Evolutionary conservation across 768 basidiomycete genomes (phyloP), one percentile per base, ranked within the genome.

Genomic region (Exidia glandulosa): DNA sequence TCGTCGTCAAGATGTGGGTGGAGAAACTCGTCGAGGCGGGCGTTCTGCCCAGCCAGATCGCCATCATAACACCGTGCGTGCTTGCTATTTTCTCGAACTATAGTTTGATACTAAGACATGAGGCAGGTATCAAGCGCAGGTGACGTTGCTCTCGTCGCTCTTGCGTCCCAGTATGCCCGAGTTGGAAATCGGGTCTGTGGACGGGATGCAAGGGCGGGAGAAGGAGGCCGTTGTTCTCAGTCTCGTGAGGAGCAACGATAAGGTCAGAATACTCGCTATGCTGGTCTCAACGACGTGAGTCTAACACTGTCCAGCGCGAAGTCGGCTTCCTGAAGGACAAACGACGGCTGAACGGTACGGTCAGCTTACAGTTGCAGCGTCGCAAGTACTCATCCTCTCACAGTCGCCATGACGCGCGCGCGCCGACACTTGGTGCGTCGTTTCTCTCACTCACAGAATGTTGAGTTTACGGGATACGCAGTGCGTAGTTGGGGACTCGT

Each of bases 151-250:
- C 37, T 82, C 90, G 0, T 84, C 87, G 0, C 74, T 92, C 47
- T 74, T 99, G 23, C 83, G 87, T 27, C 84, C 87, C 0, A 70
- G 76, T 0, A 74, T 75, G 29, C 58, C 52, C 10, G 62, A 56
- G 23, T 79, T 98, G 1, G 94, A 97, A 65, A 91, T 96, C 48
- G 96, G 94, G 1, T 91, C 88, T 0, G 94, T 98, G 1, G 96
- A 98, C 68, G 93, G 94, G 0, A 90, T 97, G 86, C 96, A 99
- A 75, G 95, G 95, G 0, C 82, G 96, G 56, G 95, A 99, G 70
- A 92, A 92, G 65, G 92, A 98, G 58, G 93, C 93, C 0, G 83
- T 98, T 37, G 82, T 98, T 27, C 89, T 99, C 58, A 90, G 84
- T 64, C 81, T 99, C 3, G 96, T 98, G 2, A 79, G 96, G 29